Base-by-base conservation (phyloP, 2,329 filamentous ascomycete species). In the Hypocrella siamensis region DNA sequence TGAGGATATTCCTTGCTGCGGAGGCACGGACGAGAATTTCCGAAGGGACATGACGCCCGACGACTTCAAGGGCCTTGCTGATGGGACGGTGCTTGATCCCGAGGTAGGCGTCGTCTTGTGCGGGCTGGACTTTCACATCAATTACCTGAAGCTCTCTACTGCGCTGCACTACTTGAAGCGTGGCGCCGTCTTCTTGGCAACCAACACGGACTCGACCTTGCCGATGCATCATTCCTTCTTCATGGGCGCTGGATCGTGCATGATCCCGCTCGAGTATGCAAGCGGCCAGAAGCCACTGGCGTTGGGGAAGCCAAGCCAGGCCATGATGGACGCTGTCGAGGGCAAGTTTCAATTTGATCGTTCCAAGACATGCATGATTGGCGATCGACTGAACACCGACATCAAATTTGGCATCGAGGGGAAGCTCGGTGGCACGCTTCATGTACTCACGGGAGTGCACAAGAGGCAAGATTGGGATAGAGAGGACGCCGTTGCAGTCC, bases 271-370 rank as follows among this genome's bases (percentile, higher is more conserved):
- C 37, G 65, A 78, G 33, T 79, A 79, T 51, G 83, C 83, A 64
- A 63, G 70, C 4, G 65, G 64, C 14, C 58, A 71, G 50, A 65
- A 79, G 45, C 88, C 90, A 1, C 57, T 84, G 19, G 75, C 82
- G 3, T 60, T 96, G 26, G 90, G 90, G 1, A 98, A 98, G 60
- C 90, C 90, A 3, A 93, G 84, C 51, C 85, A 93, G 61, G 88
- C 88, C 4, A 98, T 98, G 90, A 93, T 98, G 88, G 88, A 96
- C 53, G 85, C 90, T 3, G 80, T 98, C 35, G 88, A 96, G 62
- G 88, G 88, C 36, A 93, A 93, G 56, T 94, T 96, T 54, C 68
- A 80, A 42, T 79, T 98, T 33, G 77, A 96, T 52, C 71, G 86
- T 24, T 71, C 67, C 37, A 75, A 75, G 43, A 82, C 90, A 1